Base-by-base conservation (phyloP, 371 early-diverging fungal genomes). In the Actinomortierella wolfii region DNA sequence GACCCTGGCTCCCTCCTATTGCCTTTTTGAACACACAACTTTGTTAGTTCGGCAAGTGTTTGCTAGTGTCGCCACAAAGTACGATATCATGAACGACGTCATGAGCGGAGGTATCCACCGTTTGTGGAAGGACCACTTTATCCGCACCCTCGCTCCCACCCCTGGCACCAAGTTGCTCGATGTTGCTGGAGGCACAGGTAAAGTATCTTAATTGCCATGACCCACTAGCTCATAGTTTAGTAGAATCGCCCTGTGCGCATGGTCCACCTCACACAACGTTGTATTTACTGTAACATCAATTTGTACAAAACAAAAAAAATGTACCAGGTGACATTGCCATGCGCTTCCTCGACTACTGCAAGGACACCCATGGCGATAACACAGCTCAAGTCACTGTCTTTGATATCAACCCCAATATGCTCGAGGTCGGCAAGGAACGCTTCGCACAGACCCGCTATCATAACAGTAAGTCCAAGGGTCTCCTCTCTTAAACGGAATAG, bases 121-220 rank as follows among this genome's bases (percentile, higher is more conserved):
- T 54, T 75, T 95, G 40, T 97, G 98, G 98, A 97, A 97, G 70
- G 94, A 94, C 68, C 88, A 93, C 64, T 92, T 94, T 63, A 91
- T 97, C 61, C 84, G 88, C 25, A 81, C 78, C 9, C 83, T 97
- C 82, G 89, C 93, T 3, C 97, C 98, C 8, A 83, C 87, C 6
- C 92, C 89, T 3, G 88, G 88, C 11, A 95, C 95, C 29, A 89
- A 86, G 56, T 82, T 98, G 9, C 77, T 98, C 29, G 98, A 98
- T 77, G 98, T 98, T 28, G 98, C 98, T 42, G 98, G 98, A 21
- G 98, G 98, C 46, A 97, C 98, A n/a, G 97, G 91, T 87, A 76
- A 49, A 46, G n/a, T 52, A 21, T 17, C 21, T 8, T 11, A 2
- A 18, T 34, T 15, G 15, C 41, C 15, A n/a, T n/a, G n/a, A n/a